Evolutionary conservation across 1,284 basidiomycete species (phyloP), one percentile per base, ranked within the genome.

Genomic region (Sanghuangporus sanghuang): DNA sequence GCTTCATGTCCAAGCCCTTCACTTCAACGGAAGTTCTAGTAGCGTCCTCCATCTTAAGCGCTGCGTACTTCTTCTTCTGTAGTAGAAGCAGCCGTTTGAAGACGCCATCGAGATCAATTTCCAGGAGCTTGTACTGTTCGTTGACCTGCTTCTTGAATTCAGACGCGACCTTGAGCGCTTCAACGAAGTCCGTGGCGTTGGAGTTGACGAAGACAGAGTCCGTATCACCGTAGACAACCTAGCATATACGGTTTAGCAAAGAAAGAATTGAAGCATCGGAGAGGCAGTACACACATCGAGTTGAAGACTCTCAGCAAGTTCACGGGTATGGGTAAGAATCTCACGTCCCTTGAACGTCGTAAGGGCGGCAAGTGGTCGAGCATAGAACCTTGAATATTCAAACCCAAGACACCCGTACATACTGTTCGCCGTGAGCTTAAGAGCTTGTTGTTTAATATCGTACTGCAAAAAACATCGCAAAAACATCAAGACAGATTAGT

Each of bases 321-420:
- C 96, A 68, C 90, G 85, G 0, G 97, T 98, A 66, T 94, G 89
- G 0, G 93, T 98, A 71, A 99, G 76, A 71, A 98, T 98, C 77
- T 99, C 96, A 76, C 97, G 90, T 70, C 97, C 97, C 76, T 98
- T 99, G 84, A 89, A 96, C 0, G 97, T 99, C 27, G 96, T 98
- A 61, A 99, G 83, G 50, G 96, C 95, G 6, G 97, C 97, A 14
- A 99, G 85, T 0, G 96, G 95, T 42, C 93, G 85, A n/a, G 96
- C 97, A 69, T 96, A 98, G 81, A 99, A 99, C 55, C 97, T 83
- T 18, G 96, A 98, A 68, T 96, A 93, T 72, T 96, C 94, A 74
- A 98, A 99, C 61, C 97, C 97, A 36, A 99, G 88, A 82, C 97
- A 99, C 23, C 97, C 97, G 75, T 99, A 99, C 96, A 99, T 99